These are phyloP conservation scores for Backusella macrospora DNA, from an alignment of 192 early-diverging fungal genomes.

Conservation along the genomic window DNA sequence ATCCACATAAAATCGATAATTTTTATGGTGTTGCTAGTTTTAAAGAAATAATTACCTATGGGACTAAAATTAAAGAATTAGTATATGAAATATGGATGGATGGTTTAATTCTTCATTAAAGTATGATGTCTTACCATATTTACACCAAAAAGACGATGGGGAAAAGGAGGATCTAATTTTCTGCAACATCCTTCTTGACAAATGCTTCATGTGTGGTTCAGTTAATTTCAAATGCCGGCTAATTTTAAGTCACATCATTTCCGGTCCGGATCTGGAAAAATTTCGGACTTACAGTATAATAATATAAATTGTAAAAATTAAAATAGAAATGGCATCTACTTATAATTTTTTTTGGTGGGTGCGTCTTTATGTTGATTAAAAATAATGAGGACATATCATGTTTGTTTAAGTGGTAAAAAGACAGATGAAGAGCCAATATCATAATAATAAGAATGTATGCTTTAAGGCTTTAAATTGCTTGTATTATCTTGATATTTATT, in stretches of 20 bases:
- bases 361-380: too few relatives aligned
- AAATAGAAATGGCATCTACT: too few relatives aligned
- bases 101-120: not conserved
- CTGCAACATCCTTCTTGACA: not conserved
- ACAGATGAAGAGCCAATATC: too few relatives aligned
- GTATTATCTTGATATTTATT: too few relatives aligned
- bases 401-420: too few relatives aligned
- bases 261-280: not conserved
- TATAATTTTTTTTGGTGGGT: too few relatives aligned
- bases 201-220: not conserved
- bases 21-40: not conserved
- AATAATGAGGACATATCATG: too few relatives aligned
- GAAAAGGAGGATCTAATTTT: conserved; percentile 17
- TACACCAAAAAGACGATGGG: conserved; percentile 25
- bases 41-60: conserved; percentile 17
- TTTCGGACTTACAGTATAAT: too few relatives aligned
- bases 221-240: not conserved
- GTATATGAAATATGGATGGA: not conserved
- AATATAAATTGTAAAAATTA: too few relatives aligned
- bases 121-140: conserved; percentile 13
- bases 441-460: too few relatives aligned
- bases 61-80: conserved; percentile 14
- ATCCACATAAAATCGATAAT: not conserved
- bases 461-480: too few relatives aligned
- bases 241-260: not conserved